Evolutionary conservation across 352 stramenopile species (phyloP).

Genomic region (Pythium insidiosum): DNA sequence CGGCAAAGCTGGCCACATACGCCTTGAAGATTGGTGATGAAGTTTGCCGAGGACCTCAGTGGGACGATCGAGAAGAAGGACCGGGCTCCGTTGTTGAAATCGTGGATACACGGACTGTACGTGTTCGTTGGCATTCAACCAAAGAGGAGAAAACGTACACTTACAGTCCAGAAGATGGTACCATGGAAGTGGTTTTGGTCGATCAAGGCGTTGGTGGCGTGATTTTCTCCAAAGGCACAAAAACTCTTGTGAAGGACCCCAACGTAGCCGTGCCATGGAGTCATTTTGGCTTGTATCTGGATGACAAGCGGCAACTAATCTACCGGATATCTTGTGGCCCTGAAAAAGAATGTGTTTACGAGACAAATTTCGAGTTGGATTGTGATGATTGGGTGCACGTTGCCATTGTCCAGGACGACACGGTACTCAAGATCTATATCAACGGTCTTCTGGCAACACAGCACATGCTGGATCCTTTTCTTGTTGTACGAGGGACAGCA

Average conservation of each 20-base stretch:
- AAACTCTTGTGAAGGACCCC: constrained; percentile 43
- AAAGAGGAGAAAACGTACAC: constrained; percentile 23
- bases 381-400: constrained; percentile 57
- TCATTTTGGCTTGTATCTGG: constrained; percentile 62
- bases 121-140: constrained; percentile 37
- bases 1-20: constrained; percentile 29
- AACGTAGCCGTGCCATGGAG: constrained; percentile 47
- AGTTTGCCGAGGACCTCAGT: constrained; percentile 51
- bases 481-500: constrained; percentile 37
- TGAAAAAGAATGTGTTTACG: constrained; percentile 52
- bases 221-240: constrained; percentile 70
- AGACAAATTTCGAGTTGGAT: constrained; percentile 59
- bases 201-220: constrained; percentile 45
- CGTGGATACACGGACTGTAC: constrained; percentile 25
- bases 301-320: constrained; percentile 46
- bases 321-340: constrained; percentile 54
- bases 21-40: constrained; percentile 58
- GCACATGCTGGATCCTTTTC: constrained; percentile 55
- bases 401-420: constrained; percentile 55
- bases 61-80: constrained; percentile 22
- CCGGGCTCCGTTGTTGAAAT: constrained; percentile 43
- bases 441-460: constrained; percentile 59
- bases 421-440: constrained; percentile 50
- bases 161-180: constrained; percentile 42
- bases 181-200: constrained; percentile 46